A percentile compares a stretch with the other conserved stretches of the same genome.
phyloP scores from a whole-genome alignment of 345 rosid genomes.

The Odontarrhena argentea region DNA sequence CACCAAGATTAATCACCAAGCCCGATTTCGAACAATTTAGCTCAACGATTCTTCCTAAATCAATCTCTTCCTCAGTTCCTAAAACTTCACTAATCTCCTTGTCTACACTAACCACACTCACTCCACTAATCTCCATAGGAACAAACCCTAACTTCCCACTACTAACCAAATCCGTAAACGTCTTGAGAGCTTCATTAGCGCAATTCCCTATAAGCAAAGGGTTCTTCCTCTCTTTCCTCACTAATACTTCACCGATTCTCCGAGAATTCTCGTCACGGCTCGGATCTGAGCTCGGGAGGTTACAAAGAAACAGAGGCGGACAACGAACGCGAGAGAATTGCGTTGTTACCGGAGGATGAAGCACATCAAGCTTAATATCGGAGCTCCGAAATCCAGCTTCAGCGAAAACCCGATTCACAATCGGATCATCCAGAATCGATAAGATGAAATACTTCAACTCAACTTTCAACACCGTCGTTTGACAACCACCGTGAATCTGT shows the following conservation, averaged over 20 bases:
- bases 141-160: conserved; percentile 41
- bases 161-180: conserved; percentile 43
- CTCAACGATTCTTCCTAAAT: conserved; percentile 37
- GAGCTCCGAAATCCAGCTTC: conserved; percentile 71
- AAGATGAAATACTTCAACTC: conserved; percentile 56
- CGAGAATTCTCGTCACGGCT: conserved; percentile 46
- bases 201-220: conserved; percentile 56
- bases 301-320: conserved; percentile 56
- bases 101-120: conserved; percentile 47
- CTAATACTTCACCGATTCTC: conserved; percentile 51
- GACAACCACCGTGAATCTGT: conserved; percentile 48
- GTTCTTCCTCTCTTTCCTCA: conserved; percentile 41
- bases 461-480: conserved; percentile 52
- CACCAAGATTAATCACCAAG: conserved; percentile 56
- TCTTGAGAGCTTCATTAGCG: conserved; percentile 54
- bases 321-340: conserved; percentile 39
- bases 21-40: conserved; percentile 38
- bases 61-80: conserved; percentile 40
- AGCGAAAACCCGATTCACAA: conserved; percentile 57
- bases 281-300: conserved; percentile 47
- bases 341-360: conserved; percentile 51
- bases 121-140: conserved; percentile 42
- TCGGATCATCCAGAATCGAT: conserved; percentile 74
- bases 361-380: conserved; percentile 58
- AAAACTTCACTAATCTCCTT: conserved; percentile 46